Percentiles rank a stretch among this genome's conserved stretches.
Conservation (phyloP, 148 eudicot genomes). For the Pharnaceum exiguum region DNA sequence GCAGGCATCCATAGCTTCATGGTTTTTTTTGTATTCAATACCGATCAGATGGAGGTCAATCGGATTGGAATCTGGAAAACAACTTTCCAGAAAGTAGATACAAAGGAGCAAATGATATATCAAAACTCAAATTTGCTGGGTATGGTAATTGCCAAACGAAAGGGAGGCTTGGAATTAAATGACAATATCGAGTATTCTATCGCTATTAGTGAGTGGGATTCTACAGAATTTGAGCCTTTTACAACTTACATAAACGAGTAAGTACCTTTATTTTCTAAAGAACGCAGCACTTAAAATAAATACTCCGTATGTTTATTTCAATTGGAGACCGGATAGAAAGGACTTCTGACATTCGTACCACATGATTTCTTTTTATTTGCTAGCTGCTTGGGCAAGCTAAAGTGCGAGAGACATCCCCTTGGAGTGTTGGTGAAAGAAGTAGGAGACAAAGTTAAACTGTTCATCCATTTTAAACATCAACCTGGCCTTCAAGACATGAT, state of each 20-base stretch:
- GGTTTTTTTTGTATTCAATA: background rate
- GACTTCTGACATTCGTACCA: background rate
- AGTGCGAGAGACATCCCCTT: background rate
- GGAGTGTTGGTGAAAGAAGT: constrained; percentile 10
- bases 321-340: too few species aligned
- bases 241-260: constrained; percentile 5
- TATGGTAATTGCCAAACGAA: constrained; percentile 3
- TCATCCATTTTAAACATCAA: constrained; percentile 1
- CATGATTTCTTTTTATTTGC: background rate
- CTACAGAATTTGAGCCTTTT: background rate
- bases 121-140: constrained; percentile 9
- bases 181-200: background rate
- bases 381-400: background rate
- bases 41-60: constrained; percentile 9
- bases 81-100: background rate
- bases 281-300: too few species aligned
- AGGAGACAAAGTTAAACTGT: constrained; percentile 5
- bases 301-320: too few species aligned
- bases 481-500: background rate
- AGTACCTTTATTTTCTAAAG: too few species aligned
- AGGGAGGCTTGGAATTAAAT: background rate
- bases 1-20: too few species aligned
- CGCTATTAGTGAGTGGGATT: background rate
- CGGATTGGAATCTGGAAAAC: constrained; percentile 9
- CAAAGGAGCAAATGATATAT: background rate